Evolutionary conservation across 495 filamentous ascomycete genomes (phyloP), one percentile per base, ranked within the genome.

Genomic region (Penicillium maclennaniae): DNA sequence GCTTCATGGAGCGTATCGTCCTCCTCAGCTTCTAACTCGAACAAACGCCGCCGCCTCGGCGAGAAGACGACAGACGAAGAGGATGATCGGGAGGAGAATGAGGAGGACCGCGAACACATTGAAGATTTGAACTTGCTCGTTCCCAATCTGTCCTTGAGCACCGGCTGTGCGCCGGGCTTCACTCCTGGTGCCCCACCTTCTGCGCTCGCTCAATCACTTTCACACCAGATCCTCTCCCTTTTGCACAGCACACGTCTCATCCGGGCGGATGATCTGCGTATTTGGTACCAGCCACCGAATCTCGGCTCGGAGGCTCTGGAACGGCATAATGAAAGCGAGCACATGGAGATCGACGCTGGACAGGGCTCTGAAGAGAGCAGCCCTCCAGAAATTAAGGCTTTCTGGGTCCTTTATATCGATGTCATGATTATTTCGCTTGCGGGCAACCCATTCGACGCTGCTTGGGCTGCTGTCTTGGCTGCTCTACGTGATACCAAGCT

Each of bases 331-430:
- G 75, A 73, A 56, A 69, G 67, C 16, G 72, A 71, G 45, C 72
- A 72, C 26, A 72, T 74, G 57, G 78, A 79, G 5, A 69, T 74
- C 54, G 75, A 70, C 47, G 63, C 39, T 7, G 51, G 58, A 14
- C 39, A 54, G 66, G 50, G 23, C 20, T 45, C 41, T 8, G 50
- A 60, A 37, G 36, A 57, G 20, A 31, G 38, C 16, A 55, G 55
- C 40, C 51, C 66, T 41, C 69, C 62, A 23, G 79, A 87, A 60
- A 72, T 90, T 28, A 90, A 89, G 66, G 92, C 84, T 6, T 97
- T 90, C 66, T 98, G 92, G 92, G 84, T 86, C 9, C 83, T 98
- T 3, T 96, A 96, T 61, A 91, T 98, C 54, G 91, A 96, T 69
- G 69, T 95, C 21, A 79, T 96, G 63, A 89, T 95, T 65, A 84